Conservation (phyloP, 495 filamentous ascomycete species). For the Sordaria brevicollis region DNA sequence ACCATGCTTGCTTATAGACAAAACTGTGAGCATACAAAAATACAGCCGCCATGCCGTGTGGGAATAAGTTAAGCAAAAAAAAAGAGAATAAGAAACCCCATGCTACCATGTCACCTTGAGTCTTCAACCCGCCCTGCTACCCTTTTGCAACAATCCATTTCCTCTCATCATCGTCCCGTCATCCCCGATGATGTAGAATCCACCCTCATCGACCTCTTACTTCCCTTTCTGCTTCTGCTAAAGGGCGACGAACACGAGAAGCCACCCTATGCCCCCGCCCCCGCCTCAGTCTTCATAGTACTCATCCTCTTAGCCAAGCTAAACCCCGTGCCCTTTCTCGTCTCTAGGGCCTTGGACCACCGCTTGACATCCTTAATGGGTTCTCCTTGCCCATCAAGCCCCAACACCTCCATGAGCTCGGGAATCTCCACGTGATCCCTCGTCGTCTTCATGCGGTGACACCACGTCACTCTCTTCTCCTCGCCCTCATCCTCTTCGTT, state of each 20-base stretch:
- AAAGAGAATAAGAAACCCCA: neutral
- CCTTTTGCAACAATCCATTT: neutral
- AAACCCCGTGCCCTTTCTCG: constrained; percentile 36
- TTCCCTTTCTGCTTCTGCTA: neutral
- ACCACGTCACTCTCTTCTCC: constrained; percentile 61
- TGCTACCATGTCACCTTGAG: neutral
- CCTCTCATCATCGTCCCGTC: neutral
- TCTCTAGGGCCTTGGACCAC: constrained; percentile 28
- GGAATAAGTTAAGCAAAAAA: neutral
- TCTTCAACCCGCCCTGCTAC: neutral
- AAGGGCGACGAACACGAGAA: neutral
- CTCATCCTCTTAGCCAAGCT: constrained; percentile 35
- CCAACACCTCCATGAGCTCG: constrained; percentile 51
- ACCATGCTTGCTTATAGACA: neutral
- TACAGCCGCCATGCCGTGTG: neutral
- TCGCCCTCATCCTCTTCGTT: constrained; percentile 17
- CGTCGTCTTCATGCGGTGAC: constrained; percentile 72
- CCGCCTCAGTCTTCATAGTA: constrained; percentile 13
- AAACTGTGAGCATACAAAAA: neutral
- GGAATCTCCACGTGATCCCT: constrained; percentile 66
- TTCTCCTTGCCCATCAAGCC: constrained; percentile 37
- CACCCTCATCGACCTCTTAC: neutral
- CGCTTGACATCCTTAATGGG: constrained; percentile 30
- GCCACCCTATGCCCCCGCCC: neutral
- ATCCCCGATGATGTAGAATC: neutral